Conservation (phyloP, 495 filamentous ascomycete genomes). For the Hypoxylon trugodes region DNA sequence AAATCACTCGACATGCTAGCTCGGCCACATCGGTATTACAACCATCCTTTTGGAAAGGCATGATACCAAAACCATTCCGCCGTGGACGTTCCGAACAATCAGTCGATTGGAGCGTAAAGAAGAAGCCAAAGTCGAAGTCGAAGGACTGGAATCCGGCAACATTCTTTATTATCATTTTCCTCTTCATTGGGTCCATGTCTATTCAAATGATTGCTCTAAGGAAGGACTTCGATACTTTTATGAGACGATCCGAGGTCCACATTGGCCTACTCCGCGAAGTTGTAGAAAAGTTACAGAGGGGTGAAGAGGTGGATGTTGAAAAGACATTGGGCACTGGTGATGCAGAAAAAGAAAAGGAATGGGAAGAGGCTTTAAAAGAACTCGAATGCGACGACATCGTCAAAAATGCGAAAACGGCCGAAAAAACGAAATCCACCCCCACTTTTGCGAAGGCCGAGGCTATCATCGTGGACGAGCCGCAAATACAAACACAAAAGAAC, state of each 20-base stretch:
- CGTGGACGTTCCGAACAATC: conserved; percentile 26
- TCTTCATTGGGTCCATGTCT: conserved; percentile 91
- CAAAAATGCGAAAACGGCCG: conserved; percentile 57
- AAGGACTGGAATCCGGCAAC: conserved; percentile 94
- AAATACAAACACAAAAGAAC: conserved; percentile 26
- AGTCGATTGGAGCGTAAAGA: conserved; percentile 32
- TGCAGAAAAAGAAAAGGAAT: conserved; percentile 76
- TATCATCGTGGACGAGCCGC: conserved; percentile 4
- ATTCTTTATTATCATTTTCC: conserved; percentile 88
- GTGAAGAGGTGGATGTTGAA: conserved; percentile 92
- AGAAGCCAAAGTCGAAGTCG: conserved; percentile 61
- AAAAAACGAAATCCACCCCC: conserved; percentile 36
- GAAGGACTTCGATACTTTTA: conserved; percentile 75
- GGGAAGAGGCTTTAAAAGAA: conserved; percentile 90
- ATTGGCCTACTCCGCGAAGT: conserved; percentile 82
- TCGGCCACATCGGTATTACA: conserved; percentile 66
- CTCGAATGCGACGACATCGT: conserved; percentile 79
- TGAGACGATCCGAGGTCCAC: conserved; percentile 77
- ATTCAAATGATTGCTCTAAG: conserved; percentile 88
- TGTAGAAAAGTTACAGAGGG: conserved; percentile 79
- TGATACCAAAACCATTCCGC: conserved; percentile 65
- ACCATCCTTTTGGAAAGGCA: conserved; percentile 72
- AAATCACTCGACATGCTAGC: conserved; percentile 33
- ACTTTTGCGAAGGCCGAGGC: conserved; percentile 23
- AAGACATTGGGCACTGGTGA: conserved; percentile 82